Conservation (phyloP, 306 rosid species). For the Morella rubra region DNA sequence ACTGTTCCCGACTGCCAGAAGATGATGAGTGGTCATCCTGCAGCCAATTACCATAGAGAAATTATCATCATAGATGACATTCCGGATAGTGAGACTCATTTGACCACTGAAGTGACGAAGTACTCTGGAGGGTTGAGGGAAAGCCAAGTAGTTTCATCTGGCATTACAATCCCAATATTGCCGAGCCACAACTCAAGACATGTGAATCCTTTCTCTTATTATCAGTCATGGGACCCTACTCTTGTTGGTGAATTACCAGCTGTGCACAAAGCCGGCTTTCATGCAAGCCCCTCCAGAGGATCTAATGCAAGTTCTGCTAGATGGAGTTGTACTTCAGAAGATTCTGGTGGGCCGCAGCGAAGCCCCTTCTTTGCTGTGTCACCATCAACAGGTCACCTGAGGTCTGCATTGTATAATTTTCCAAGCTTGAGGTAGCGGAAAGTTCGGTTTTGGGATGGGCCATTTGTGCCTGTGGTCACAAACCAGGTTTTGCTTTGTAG, state of each 20-base stretch:
- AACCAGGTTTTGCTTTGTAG: conserved; percentile 13
- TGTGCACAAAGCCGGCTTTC: conserved; percentile 25
- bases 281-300: conserved; percentile 29
- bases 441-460: conserved; percentile 4
- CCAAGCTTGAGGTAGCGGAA: conserved; percentile 25
- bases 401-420: conserved; percentile 30
- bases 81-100: conserved; percentile 34
- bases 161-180: conserved; percentile 22
- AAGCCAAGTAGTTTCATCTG: conserved; percentile 28
- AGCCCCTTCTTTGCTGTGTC: conserved; percentile 21
- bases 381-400: conserved; percentile 33
- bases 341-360: conserved; percentile 27
- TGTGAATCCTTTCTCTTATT: conserved; percentile 27
- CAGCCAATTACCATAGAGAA: conserved; percentile 29
- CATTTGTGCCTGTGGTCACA: conserved; percentile 11
- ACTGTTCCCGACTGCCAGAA: conserved; percentile 23
- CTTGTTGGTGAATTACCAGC: conserved; percentile 25
- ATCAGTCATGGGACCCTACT: conserved; percentile 28
- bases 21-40: conserved; percentile 29
- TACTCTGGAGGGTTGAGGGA: conserved; percentile 34
- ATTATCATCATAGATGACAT: conserved; percentile 39
- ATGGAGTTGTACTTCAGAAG: conserved; percentile 42
- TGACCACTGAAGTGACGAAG: conserved; percentile 24
- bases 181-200: conserved; percentile 27
- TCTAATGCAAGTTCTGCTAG: conserved; percentile 30